These are phyloP conservation scores for Wickerhamiella pararugosa DNA, from an alignment of 1,139 yeast genomes.

Conservation along the genomic window DNA sequence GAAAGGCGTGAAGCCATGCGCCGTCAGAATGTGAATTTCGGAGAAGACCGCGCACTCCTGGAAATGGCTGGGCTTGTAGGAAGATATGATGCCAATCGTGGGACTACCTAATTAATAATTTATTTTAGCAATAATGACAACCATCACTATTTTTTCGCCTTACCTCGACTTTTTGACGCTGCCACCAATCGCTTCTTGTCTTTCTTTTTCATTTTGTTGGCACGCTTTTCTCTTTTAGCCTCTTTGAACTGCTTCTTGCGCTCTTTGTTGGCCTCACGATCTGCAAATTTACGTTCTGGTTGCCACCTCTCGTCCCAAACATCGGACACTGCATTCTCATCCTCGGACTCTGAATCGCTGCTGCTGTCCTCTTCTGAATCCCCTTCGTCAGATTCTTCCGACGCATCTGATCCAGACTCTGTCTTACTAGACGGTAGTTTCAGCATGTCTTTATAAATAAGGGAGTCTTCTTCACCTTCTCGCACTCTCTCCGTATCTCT, in stretches of 20 bases:
- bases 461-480: conserved; percentile 67
- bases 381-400: conserved; percentile 22
- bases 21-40: conserved; percentile 55
- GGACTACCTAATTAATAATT: conserved; percentile 5
- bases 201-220: conserved; percentile 83
- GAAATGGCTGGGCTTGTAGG: conserved; percentile 90
- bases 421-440: conserved; percentile 13
- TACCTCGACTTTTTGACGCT: conserved; percentile 14
- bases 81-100: conserved; percentile 20
- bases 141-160: background rate
- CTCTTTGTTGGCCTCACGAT: conserved; percentile 69
- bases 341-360: conserved; percentile 25
- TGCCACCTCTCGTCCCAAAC: conserved; percentile 26
- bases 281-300: conserved; percentile 51
- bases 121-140: background rate
- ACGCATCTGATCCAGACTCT: conserved; percentile 10
- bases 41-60: conserved; percentile 72
- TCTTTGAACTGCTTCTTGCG: conserved; percentile 76
- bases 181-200: conserved; percentile 45
- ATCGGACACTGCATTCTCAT: conserved; percentile 27
- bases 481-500: conserved; percentile 74
- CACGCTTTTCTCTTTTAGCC: conserved; percentile 74
- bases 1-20: conserved; percentile 75
- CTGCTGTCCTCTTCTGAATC: conserved; percentile 12
- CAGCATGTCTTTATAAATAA: conserved; percentile 32